Evolutionary conservation across 352 stramenopile species (phyloP).

Genomic region (Phytophthora citrophthora): DNA sequence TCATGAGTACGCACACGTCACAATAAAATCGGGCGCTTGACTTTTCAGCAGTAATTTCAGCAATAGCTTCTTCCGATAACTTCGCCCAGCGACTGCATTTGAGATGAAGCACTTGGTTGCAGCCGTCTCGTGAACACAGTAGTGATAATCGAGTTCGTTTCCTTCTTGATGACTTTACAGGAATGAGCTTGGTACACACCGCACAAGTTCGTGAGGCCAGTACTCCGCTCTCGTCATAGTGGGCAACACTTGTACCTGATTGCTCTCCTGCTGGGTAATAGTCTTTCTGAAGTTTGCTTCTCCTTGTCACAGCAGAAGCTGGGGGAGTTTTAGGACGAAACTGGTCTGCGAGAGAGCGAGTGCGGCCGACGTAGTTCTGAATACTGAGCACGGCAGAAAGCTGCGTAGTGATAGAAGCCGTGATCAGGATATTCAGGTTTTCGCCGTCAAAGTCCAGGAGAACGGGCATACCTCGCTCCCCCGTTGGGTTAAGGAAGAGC

Average conservation of each 20-base stretch:
- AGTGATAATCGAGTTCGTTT: constrained; percentile 34
- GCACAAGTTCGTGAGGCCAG: constrained; percentile 57
- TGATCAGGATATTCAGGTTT: constrained; percentile 66
- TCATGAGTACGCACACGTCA: constrained; percentile 39
- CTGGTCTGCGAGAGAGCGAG: constrained; percentile 51
- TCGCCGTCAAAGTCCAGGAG: constrained; percentile 65
- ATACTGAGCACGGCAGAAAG: constrained; percentile 58
- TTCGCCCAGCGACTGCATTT: constrained; percentile 69
- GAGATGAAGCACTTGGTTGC: constrained; percentile 66
- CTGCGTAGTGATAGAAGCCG: constrained; percentile 50
- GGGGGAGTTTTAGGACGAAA: constrained; percentile 40
- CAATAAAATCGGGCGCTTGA: constrained; percentile 51
- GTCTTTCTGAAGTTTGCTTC: constrained; percentile 4
- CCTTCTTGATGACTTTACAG: constrained; percentile 29
- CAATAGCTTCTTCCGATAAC: constrained; percentile 37
- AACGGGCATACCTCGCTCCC: constrained; percentile 48
- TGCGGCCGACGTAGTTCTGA: constrained; percentile 60
- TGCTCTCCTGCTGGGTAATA: neutral
- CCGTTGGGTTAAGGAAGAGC: constrained; percentile 44
- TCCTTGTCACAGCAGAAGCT: constrained; percentile 9
- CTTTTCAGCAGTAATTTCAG: constrained; percentile 10
- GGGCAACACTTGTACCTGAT: constrained; percentile 41
- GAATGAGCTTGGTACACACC: constrained; percentile 60
- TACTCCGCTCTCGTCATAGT: constrained; percentile 66
- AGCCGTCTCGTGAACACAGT: constrained; percentile 54